Evolutionary conservation across 306 rosid genomes (phyloP), one percentile per base, ranked within the genome.

Genomic region (Ammopiptanthus mongolicus): DNA sequence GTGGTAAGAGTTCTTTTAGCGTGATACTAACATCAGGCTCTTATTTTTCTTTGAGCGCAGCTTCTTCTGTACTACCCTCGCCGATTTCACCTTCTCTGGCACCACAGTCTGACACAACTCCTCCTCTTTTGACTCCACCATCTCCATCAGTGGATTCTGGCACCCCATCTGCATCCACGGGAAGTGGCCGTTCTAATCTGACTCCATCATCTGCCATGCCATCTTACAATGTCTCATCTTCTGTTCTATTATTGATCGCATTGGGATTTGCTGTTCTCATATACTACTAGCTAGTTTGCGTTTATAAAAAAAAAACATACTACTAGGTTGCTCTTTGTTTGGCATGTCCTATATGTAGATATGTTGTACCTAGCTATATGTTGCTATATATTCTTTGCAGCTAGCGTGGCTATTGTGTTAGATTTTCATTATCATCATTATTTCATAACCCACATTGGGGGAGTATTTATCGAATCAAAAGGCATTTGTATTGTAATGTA

Each of bases 171-270:
- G 65, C 60, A 61, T 59, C 85, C 21, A 61, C 84, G 0, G 88
- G 91, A 3, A 88, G 91, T 15, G 87, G 91, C 80, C 93, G 84
- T 51, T 81, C 93, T 1, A 78, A 56, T 66, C 56, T 90, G 59
- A 86, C 86, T 48, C 93, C 97, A 5, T 91, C 98, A 4, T 77
- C 86, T 21, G 89, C 91, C 46, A 2, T 58, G 7, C 37, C 78
- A 11, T 84, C 89, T 47, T 65, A 74, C 72, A 60, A 39, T 60
- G 18, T 83, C 65, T 76, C 93, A 8, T 64, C 89, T 39, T 67
- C 74, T 57, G 22, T 85, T 79, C 63, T 91, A 39, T 70, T 91
- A 55, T 73, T 91, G 8, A 39, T 86, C 37, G 83, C 84, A 8
- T 46, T 85, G 0, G 91, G 82, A 33, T 34, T 74, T 61, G 64